Evolutionary conservation across 2,329 filamentous ascomycete species (phyloP).

Genomic region (Cyphellophora attinorum): DNA sequence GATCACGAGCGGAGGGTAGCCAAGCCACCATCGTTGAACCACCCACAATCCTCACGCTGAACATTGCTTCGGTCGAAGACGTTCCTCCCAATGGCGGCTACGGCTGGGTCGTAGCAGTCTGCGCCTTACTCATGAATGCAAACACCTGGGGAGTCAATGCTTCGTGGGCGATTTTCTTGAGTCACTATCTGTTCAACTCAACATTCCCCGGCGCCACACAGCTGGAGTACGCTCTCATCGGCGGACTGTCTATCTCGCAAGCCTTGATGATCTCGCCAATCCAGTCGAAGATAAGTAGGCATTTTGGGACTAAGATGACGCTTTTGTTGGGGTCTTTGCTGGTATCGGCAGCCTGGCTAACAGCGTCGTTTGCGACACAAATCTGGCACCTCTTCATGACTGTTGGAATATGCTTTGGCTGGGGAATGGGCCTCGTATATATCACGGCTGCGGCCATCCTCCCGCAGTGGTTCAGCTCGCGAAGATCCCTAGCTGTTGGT

Average conservation of each 20-base stretch:
- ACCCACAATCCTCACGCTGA: no score
- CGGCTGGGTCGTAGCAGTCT: slow-evolving; percentile 21
- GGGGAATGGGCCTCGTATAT: slow-evolving; percentile 20
- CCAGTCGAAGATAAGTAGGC: slow-evolving; percentile 15
- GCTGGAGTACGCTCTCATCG: slow-evolving; percentile 24
- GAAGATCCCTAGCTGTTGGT: slow-evolving; percentile 21
- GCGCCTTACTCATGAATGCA: slow-evolving; percentile 21
- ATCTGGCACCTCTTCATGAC: slow-evolving; percentile 20
- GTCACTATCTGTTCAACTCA: slow-evolving; percentile 27
- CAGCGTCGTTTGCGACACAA: slow-evolving; percentile 19
- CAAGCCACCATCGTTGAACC: no score
- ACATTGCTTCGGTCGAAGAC: background rate
- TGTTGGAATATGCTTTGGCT: slow-evolving; percentile 19
- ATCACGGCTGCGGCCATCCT: slow-evolving; percentile 15
- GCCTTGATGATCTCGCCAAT: slow-evolving; percentile 20
- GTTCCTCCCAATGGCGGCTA: slow-evolving; percentile 21
- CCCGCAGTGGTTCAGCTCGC: slow-evolving; percentile 22
- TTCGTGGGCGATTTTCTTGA: slow-evolving; percentile 33
- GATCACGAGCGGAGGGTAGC: no score
- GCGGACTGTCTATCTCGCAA: slow-evolving; percentile 19
- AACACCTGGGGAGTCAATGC: slow-evolving; percentile 23
- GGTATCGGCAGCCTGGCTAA: slow-evolving; percentile 15
- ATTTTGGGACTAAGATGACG: slow-evolving; percentile 10
- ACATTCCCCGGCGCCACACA: slow-evolving; percentile 18
- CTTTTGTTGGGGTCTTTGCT: slow-evolving; percentile 16